Base-by-base conservation (phyloP, 1,284 basidiomycete species). In the Apiotrichum montevideense region DNA sequence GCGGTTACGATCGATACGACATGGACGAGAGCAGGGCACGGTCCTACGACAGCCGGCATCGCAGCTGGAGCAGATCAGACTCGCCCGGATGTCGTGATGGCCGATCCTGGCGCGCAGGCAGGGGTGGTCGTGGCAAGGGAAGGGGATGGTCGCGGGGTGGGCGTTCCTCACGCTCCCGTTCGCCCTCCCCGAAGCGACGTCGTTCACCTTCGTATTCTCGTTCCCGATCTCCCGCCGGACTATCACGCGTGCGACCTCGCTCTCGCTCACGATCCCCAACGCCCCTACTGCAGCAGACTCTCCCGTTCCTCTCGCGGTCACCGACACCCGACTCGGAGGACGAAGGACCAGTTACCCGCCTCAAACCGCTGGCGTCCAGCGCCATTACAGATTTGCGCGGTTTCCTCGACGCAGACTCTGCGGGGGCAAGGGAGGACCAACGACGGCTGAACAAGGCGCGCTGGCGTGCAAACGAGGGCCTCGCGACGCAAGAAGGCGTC, bases 351-450 rank as follows among this genome's bases (percentile, higher is more conserved):
- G 58, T 62, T 4, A 64, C 64, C 0, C 69, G 66, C 29, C 64
- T 76, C 0, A 62, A 67, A 60, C 84, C 85, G 14, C 82, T 94
- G 8, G 80, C 79, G 35, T 86, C 87, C 13, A 90, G 88, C 21
- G 81, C 84, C 6, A 66, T 93, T 40, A 85, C 88, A 11, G 90
- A 88, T 11, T 86, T 93, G 71, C 83, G 84, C 47, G 87, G 89
- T 35, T 81, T 93, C 56, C 78, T 95, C 44, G 86, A 83, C 4
- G 83, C 86, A 74, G 87, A 90, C 60, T 79, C 83, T 34, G 85
- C 83, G 13, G 83, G 80, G 4, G 82, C 82, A 55, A 82, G 83
- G 56, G 79, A 78, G 7, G 82, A 84, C 57, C 87, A 87, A 65
- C 80, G 84, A 65, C 81, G 80, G 61, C 83, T 85, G 55, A 79